phyloP scores from a whole-genome alignment of 257 asterid genomes.

The Ilex asprella region DNA sequence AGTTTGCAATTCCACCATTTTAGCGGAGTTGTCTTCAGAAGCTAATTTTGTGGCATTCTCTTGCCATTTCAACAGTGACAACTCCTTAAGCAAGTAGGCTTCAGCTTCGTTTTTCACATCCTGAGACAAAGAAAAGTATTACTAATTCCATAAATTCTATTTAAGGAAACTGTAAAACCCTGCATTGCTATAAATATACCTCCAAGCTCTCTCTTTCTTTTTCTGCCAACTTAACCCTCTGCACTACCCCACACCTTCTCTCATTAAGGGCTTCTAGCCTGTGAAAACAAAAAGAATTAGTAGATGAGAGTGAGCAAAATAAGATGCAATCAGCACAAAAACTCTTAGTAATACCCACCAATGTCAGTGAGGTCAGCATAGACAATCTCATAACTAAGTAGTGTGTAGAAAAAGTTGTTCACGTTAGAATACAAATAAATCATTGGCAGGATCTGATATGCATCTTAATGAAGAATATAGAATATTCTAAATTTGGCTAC shows the following conservation, averaged over 20 bases:
- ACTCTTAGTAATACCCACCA: no score
- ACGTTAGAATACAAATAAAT: no score
- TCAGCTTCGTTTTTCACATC: conserved; percentile 93
- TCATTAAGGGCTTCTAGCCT: conserved; percentile 87
- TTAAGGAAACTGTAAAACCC: conserved; percentile 9
- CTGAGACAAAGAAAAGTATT: conserved; percentile 28
- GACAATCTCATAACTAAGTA: no score
- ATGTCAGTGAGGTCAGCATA: no score
- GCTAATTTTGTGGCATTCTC: conserved; percentile 80
- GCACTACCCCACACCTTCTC: conserved; percentile 85
- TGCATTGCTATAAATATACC: conserved; percentile 33
- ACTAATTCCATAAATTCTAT: conserved; percentile 1
- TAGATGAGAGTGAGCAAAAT: no score
- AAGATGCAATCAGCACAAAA: no score
- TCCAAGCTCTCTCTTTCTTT: conserved; percentile 93
- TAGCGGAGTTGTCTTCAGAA: conserved; percentile 58
- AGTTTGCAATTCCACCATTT: conserved; percentile 48
- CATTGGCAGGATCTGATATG: no score
- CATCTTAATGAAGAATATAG: no score
- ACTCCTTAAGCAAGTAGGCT: conserved; percentile 88
- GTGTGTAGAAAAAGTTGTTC: no score
- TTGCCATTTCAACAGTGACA: conserved; percentile 83
- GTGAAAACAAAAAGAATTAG: conserved; percentile 5
- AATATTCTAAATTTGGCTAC: no score
- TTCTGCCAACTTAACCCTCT: conserved; percentile 94